Evolutionary conservation across 2,329 filamentous ascomycete genomes (phyloP).

Genomic region (Aphanoascus verrucosus): DNA sequence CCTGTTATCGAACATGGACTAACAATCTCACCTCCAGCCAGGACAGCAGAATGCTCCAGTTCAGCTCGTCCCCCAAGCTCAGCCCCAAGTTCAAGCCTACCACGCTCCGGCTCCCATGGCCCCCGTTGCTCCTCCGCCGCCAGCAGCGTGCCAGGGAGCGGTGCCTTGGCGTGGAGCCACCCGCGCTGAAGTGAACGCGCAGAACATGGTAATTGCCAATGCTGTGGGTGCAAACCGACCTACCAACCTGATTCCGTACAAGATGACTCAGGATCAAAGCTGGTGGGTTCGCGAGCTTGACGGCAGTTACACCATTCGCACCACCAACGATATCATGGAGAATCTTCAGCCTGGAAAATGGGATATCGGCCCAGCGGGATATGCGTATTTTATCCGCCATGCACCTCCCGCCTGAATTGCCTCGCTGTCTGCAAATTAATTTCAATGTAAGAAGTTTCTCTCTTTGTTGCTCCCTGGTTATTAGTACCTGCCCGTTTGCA

Average conservation of each 20-base stretch:
- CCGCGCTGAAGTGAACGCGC: conserved; percentile 22
- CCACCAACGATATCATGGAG: conserved; percentile 23
- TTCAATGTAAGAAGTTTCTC: background rate
- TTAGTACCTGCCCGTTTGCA: background rate
- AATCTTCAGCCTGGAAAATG: conserved; percentile 24
- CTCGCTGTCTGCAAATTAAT: background rate
- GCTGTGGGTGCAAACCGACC: conserved; percentile 18
- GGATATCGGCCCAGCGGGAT: conserved; percentile 14
- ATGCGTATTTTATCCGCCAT: conserved; percentile 14
- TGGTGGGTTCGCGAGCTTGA: conserved; percentile 30
- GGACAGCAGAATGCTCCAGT: conserved; percentile 8
- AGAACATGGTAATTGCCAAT: conserved; percentile 22
- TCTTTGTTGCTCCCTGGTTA: background rate
- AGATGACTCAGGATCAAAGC: conserved; percentile 22
- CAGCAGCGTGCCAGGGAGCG: conserved; percentile 1
- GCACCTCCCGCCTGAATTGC: background rate
- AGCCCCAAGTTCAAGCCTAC: conserved; percentile 8
- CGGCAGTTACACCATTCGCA: conserved; percentile 26
- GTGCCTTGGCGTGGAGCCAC: conserved; percentile 17
- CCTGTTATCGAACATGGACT: background rate
- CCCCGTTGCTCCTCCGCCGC: background rate
- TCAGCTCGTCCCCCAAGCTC: background rate
- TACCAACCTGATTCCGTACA: conserved; percentile 24
- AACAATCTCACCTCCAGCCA: background rate
- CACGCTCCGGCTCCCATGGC: conserved; percentile 8